Conservation (phyloP, 345 rosid species). For the Angophora floribunda region DNA sequence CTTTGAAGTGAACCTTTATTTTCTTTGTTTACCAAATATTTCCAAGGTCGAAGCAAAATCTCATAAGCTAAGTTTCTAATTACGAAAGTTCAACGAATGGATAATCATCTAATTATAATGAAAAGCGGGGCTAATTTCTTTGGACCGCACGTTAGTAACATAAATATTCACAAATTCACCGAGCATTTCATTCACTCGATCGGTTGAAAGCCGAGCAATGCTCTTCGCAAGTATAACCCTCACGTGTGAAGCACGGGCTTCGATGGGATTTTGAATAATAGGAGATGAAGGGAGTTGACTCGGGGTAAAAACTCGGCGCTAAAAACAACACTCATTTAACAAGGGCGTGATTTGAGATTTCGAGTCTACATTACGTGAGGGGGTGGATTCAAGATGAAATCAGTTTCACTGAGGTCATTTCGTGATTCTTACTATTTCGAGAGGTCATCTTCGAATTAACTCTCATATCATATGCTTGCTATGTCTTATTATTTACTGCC, state of each 20-base stretch:
- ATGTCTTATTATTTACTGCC: too few relatives aligned
- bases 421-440: neutral
- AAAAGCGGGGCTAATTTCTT: neutral
- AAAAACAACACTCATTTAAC: too few relatives aligned
- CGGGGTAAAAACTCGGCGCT: neutral
- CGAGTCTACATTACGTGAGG: neutral
- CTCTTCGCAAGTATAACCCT: neutral
- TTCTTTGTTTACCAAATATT: neutral
- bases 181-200: neutral
- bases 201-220: neutral
- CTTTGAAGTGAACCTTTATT: neutral
- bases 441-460: neutral
- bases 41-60: neutral
- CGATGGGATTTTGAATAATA: neutral
- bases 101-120: neutral
- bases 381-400: neutral
- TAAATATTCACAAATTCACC: neutral
- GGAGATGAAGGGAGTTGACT: too few relatives aligned
- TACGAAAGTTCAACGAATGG: neutral
- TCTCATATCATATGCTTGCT: too few relatives aligned
- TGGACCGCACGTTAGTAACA: neutral
- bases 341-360: neutral
- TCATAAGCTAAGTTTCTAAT: neutral
- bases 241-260: neutral
- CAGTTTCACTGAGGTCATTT: neutral